These are phyloP conservation scores for Exophiala dermatitidis DNA, from an alignment of 2,329 filamentous ascomycete genomes.

Conservation along the genomic window DNA sequence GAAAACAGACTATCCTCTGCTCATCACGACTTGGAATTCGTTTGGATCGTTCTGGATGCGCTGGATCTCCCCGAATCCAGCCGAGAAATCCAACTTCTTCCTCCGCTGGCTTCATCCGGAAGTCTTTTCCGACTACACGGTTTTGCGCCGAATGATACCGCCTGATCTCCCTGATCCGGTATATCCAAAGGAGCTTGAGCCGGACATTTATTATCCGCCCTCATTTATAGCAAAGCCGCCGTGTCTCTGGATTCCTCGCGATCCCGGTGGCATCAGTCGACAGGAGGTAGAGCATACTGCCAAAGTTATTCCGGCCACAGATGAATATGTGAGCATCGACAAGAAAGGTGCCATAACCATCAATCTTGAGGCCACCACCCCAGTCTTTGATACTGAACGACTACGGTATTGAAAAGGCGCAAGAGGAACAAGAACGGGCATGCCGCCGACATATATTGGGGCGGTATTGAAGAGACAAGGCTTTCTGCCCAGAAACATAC, in stretches of 20 bases:
- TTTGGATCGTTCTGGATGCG: conserved; percentile 13
- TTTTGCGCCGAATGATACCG: conserved; percentile 20
- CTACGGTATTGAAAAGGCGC: conserved; percentile 13
- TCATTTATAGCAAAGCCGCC: conserved; percentile 56
- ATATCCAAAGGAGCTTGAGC: conserved; percentile 56
- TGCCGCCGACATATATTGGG: background rate
- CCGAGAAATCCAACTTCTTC: conserved; percentile 31
- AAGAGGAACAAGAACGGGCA: background rate
- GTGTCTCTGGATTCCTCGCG: conserved; percentile 72
- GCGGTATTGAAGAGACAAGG: no score
- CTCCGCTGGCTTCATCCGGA: conserved; percentile 30
- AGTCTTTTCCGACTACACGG: conserved; percentile 17
- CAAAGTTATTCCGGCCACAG: conserved; percentile 17
- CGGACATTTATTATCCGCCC: conserved; percentile 66
- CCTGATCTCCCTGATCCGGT: conserved; percentile 36
- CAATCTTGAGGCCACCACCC: conserved; percentile 12
- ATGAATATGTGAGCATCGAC: conserved; percentile 19
- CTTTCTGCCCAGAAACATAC: no score
- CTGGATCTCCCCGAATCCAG: conserved; percentile 16
- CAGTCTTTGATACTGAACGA: conserved; percentile 14
- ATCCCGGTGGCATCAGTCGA: conserved; percentile 63
- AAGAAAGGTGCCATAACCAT: conserved; percentile 15
- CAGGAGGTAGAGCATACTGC: conserved; percentile 65
- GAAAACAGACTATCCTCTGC: conserved; percentile 11
- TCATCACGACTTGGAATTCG: conserved; percentile 1